Percentiles rank a stretch among this genome's conserved stretches.
phyloP scores from a whole-genome alignment of 2,329 filamentous ascomycete genomes.

The Berkeleyomyces basicola region DNA sequence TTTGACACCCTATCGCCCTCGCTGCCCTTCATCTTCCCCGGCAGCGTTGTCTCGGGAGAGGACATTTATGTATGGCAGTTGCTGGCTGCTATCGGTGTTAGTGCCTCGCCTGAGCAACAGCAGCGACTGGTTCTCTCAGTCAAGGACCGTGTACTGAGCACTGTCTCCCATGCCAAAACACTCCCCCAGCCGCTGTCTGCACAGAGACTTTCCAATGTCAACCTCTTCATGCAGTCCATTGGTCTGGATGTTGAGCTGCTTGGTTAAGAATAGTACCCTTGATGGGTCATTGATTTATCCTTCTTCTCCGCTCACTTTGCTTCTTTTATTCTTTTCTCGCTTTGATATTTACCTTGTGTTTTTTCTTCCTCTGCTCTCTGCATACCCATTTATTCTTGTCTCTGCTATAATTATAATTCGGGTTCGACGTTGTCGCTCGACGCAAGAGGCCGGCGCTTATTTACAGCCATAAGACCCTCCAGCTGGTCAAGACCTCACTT shows the following conservation, averaged over 20 bases:
- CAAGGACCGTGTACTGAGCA: conserved; percentile 96
- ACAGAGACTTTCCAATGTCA: conserved; percentile 77
- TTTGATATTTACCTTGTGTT: conserved; percentile 4
- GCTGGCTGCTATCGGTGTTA: conserved; percentile 84
- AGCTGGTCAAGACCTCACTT: conserved; percentile 9
- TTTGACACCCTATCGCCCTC: conserved; percentile 78
- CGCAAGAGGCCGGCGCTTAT: conserved; percentile 10
- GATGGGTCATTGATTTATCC: not conserved
- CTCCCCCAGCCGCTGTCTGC: conserved; percentile 73
- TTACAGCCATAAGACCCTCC: conserved; percentile 13
- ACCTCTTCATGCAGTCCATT: conserved; percentile 96
- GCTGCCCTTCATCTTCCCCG: conserved; percentile 75
- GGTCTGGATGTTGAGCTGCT: conserved; percentile 84
- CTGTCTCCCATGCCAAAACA: conserved; percentile 74
- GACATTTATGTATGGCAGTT: conserved; percentile 98
- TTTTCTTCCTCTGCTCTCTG: conserved; percentile 6
- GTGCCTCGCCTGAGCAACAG: conserved; percentile 85
- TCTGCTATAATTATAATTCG: not conserved
- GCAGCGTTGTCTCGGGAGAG: conserved; percentile 73
- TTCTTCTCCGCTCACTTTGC: not conserved
- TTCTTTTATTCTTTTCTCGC: not conserved
- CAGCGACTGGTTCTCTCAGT: conserved; percentile 86
- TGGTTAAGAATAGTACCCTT: conserved; percentile 8
- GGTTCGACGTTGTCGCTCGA: not conserved
- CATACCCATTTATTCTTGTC: not conserved